Evolutionary conservation across 495 filamentous ascomycete genomes (phyloP), one percentile per base, ranked within the genome.

Genomic region (Hypoxylon perforatum): DNA sequence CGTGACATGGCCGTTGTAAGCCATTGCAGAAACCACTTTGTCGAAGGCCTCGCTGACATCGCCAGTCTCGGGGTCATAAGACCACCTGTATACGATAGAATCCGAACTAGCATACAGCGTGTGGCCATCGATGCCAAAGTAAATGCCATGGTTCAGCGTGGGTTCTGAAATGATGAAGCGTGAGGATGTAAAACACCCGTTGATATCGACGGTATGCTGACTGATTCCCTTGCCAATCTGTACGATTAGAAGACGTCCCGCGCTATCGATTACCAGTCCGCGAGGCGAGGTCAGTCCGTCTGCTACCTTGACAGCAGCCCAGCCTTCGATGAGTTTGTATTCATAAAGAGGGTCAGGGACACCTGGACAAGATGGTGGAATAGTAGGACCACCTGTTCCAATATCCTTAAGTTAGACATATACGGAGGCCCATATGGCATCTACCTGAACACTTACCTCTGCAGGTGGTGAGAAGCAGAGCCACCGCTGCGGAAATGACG

Each of bases 21-120:
- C 76, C 89, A 93, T 92, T 49, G 83, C 84, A 1, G 71, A 75
- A 49, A 93, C 73, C 0, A 93, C 48, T 4, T 72, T 81, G 12
- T 53, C 70, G 12, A 80, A 80, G 8, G 61, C 75, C 42, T 75
- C 75, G 46, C 74, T 76, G 35, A 81, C 80, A n/a, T 77, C 71
- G 5, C 73, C 75, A 4, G 72, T 69, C 3, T 53, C 63, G 6
- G 84, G 61, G 61, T 91, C 80, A 70, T 93, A 93, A 28, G 74
- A 30, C 86, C 86, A 92, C 44, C 81, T 71, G 70, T 81, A 89
- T 19, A 87, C 91, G 1, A 77, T 67, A 18, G 84, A 75, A 0
- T 79, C 14, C 5, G 83, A 81, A 6, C 88, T 91, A 17, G 87
- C 90, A 65, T 89, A 92, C 35, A 93, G 75, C 1, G 83, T 89